A percentile compares a stretch with the other conserved stretches of the same genome.
phyloP scores from a whole-genome alignment of 108 stramenopile species.

The Cyclotella kingstonii region DNA sequence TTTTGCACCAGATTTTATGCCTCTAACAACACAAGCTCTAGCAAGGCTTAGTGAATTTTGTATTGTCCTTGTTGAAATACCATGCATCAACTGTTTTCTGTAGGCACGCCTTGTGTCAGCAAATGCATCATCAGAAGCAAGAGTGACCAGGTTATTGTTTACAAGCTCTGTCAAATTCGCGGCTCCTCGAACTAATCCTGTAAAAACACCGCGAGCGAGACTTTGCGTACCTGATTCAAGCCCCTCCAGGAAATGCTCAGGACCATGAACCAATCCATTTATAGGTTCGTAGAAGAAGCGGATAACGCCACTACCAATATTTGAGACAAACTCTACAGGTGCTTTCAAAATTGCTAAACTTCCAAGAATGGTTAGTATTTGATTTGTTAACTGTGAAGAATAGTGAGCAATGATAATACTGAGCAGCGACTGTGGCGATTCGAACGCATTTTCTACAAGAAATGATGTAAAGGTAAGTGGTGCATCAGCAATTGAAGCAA shows the following conservation, averaged over 20 bases:
- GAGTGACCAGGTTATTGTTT: constrained; percentile 64
- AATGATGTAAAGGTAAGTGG: constrained; percentile 80
- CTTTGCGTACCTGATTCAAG: constrained; percentile 71
- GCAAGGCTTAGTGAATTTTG: constrained; percentile 62
- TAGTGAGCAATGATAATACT: constrained; percentile 71
- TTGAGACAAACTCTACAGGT: constrained; percentile 82
- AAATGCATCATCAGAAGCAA: constrained; percentile 79
- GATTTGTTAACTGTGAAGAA: constrained; percentile 78
- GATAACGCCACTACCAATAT: constrained; percentile 78
- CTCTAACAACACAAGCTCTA: constrained; percentile 62
- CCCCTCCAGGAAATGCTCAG: constrained; percentile 74
- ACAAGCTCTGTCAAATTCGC: constrained; percentile 77
- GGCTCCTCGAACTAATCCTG: constrained; percentile 72
- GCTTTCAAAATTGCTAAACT: constrained; percentile 75
- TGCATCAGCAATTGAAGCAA: constrained; percentile 76
- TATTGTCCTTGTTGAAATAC: constrained; percentile 54
- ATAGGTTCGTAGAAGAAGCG: constrained; percentile 88
- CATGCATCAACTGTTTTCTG: constrained; percentile 67
- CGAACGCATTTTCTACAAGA: constrained; percentile 77
- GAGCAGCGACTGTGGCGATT: constrained; percentile 63
- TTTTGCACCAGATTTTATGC: constrained; percentile 63
- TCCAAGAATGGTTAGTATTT: constrained; percentile 69
- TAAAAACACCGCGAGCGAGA: constrained; percentile 78
- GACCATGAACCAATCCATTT: constrained; percentile 57
- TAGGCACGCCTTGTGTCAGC: constrained; percentile 73